Percentiles rank a stretch among this genome's conserved stretches.
Evolutionary conservation across 352 stramenopile species (phyloP).

Genomic region (Pythium vanterpoolii): DNA sequence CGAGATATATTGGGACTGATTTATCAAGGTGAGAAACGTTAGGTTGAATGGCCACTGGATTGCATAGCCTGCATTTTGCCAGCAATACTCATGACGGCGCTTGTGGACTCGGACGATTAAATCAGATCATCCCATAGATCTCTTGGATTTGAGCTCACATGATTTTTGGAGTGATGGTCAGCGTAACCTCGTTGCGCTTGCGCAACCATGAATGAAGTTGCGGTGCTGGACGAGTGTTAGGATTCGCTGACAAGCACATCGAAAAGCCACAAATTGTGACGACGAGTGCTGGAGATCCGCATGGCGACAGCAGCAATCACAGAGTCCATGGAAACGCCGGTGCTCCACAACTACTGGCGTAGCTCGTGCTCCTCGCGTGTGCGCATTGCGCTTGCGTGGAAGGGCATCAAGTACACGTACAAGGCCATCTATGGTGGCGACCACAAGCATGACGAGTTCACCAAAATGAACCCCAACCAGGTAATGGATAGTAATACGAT

Average conservation of each 20-base stretch:
- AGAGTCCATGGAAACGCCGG: background rate
- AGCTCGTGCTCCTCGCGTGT: constrained; percentile 90
- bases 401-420: constrained; percentile 81
- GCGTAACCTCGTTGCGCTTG: background rate
- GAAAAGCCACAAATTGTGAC: too few species aligned
- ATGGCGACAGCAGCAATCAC: background rate
- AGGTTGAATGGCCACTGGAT: too few species aligned
- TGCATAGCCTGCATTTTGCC: too few species aligned
- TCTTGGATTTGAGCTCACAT: background rate
- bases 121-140: too few species aligned
- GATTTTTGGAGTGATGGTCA: constrained; percentile 11
- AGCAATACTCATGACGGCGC: too few species aligned
- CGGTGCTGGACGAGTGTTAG: background rate
- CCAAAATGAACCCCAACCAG: constrained; percentile 70
- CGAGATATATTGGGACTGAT: constrained; percentile 54
- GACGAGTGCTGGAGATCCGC: too few species aligned
- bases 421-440: constrained; percentile 71
- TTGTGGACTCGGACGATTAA: too few species aligned
- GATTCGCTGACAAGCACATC: background rate
- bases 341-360: constrained; percentile 87
- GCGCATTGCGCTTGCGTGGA: constrained; percentile 85
- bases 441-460: constrained; percentile 47
- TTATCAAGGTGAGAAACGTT: constrained; percentile 16
- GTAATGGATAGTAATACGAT: constrained; percentile 13
- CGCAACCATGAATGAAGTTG: background rate